phyloP scores from a whole-genome alignment of 495 filamentous ascomycete genomes.

The Aspergillus nidulans region DNA sequence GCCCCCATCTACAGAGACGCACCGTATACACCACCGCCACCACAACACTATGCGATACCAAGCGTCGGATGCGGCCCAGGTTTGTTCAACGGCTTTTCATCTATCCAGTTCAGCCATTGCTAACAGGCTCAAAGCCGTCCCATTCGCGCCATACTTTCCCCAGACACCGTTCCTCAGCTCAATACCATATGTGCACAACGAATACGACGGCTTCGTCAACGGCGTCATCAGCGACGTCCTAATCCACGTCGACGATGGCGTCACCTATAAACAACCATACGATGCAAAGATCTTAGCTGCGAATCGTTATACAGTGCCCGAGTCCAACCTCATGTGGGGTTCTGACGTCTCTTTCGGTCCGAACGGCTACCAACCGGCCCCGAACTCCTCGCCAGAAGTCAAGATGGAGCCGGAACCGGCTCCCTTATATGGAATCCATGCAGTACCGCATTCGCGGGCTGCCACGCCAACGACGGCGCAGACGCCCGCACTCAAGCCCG shows the following conservation, averaged over 20 bases:
- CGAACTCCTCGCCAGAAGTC: neutral
- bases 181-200: neutral
- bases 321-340: constrained; percentile 1
- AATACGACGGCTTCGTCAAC: constrained; percentile 8
- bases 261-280: neutral
- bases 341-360: constrained; percentile 11
- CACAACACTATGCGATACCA: neutral
- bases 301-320: neutral
- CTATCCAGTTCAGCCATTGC: neutral
- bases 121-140: neutral
- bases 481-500: neutral
- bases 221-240: constrained; percentile 7
- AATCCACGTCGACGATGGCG: neutral
- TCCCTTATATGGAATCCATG: neutral
- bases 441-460: neutral
- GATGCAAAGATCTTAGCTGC: neutral
- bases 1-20: neutral
- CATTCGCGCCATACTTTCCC: neutral
- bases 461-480: neutral
- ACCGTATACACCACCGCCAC: neutral
- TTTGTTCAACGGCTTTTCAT: neutral
- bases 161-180: neutral
- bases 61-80: neutral
- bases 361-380: neutral
- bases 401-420: neutral